Evolutionary conservation across 305 asterid genomes (phyloP).

Genomic region (Ajuga reptans): DNA sequence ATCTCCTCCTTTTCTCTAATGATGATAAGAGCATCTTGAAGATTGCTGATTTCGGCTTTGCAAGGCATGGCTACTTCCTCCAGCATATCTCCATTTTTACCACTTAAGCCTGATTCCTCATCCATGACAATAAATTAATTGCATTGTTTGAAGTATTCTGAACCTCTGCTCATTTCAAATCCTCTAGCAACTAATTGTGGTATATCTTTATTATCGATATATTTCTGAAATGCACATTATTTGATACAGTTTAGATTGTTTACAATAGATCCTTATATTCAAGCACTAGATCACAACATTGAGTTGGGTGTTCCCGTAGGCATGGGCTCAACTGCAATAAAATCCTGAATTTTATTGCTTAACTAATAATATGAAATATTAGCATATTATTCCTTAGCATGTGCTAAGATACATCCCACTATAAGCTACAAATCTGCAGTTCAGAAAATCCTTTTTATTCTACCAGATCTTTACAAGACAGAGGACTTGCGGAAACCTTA

Average conservation of each 20-base stretch:
- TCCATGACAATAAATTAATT: background rate
- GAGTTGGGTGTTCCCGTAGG: background rate
- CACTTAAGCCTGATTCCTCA: background rate
- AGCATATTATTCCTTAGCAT: background rate
- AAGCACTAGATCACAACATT: background rate
- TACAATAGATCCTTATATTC: background rate
- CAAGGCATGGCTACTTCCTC: constrained; percentile 46
- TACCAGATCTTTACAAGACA: constrained; percentile 66
- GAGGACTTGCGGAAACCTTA: constrained; percentile 74
- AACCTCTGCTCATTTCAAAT: background rate
- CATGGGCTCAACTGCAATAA: background rate
- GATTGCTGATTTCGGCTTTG: constrained; percentile 95
- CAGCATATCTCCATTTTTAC: background rate
- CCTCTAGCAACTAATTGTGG: background rate
- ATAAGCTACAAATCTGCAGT: constrained; percentile 3
- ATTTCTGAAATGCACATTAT: background rate
- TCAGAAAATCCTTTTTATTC: constrained; percentile 18
- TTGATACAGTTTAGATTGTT: background rate
- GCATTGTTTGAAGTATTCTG: background rate
- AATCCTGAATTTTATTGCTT: constrained; percentile 6
- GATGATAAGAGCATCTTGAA: constrained; percentile 55
- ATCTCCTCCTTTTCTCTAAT: constrained; percentile 64
- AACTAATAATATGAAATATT: constrained; percentile 2
- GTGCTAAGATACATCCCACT: background rate
- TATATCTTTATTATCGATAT: background rate